Conservation (phyloP, 1,284 basidiomycete species). For the Coniferiporia sulphurascens region DNA sequence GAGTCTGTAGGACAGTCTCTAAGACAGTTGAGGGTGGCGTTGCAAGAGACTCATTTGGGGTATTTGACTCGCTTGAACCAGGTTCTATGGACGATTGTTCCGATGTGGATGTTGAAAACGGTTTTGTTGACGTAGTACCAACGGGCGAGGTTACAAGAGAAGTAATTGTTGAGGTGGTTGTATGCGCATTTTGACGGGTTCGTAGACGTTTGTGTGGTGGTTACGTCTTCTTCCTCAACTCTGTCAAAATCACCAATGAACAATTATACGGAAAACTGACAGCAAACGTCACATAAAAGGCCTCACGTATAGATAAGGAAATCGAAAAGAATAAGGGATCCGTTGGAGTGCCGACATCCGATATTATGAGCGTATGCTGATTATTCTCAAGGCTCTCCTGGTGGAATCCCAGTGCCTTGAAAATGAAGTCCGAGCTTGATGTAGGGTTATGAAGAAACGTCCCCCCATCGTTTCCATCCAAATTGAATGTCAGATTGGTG, state of each 20-base stretch:
- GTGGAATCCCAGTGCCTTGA: conserved; percentile 7
- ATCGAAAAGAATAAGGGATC: conserved; percentile 15
- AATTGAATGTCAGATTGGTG: conserved; percentile 7
- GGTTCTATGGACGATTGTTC: too few species aligned
- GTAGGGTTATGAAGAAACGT: conserved; percentile 9
- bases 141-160: too few species aligned
- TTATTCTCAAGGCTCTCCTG: neutral
- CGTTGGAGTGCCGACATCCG: neutral
- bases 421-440: conserved; percentile 1
- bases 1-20: too few species aligned
- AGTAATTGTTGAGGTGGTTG: too few species aligned
- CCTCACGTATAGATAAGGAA: conserved; percentile 16
- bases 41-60: too few species aligned
- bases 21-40: too few species aligned
- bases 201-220: neutral
- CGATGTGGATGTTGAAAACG: too few species aligned
- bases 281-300: neutral
- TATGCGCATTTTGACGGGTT: too few species aligned
- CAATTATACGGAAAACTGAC: neutral
- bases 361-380: conserved; percentile 1
- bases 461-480: conserved; percentile 11
- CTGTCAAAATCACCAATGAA: neutral
- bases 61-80: too few species aligned
- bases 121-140: too few species aligned
- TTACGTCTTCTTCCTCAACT: neutral